Conservation (phyloP, 2,329 filamentous ascomycete species). For the Cladosporium colombiae region DNA sequence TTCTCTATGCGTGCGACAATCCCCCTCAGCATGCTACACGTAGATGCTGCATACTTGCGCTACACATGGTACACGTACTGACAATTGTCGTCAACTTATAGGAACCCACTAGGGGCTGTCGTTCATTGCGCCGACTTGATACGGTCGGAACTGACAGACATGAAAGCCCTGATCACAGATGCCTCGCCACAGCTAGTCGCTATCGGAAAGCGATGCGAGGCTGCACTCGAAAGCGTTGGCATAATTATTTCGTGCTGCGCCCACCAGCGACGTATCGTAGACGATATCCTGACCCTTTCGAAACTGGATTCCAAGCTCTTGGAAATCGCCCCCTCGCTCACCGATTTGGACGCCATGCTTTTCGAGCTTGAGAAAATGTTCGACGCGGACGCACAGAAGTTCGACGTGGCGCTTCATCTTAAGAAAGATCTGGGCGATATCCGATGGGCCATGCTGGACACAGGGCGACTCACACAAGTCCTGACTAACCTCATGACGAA, state of each 20-base stretch:
- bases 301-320: slow-evolving; percentile 48
- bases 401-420: slow-evolving; percentile 25
- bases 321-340: slow-evolving; percentile 29
- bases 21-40: neutral
- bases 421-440: slow-evolving; percentile 16
- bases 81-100: neutral
- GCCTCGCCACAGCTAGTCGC: slow-evolving; percentile 28
- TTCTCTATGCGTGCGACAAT: neutral
- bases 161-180: slow-evolving; percentile 19
- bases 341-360: slow-evolving; percentile 23
- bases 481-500: slow-evolving; percentile 36
- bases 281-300: slow-evolving; percentile 44
- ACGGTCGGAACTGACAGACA: slow-evolving; percentile 30
- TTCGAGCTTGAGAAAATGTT: slow-evolving; percentile 37
- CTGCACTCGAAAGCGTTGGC: slow-evolving; percentile 21
- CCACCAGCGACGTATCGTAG: slow-evolving; percentile 44
- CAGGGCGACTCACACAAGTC: slow-evolving; percentile 34
- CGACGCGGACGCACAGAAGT: slow-evolving; percentile 31
- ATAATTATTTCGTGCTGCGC: slow-evolving; percentile 47
- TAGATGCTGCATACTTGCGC: neutral
- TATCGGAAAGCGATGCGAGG: neutral
- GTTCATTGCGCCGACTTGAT: slow-evolving; percentile 49
- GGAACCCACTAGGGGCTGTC: slow-evolving; percentile 40
- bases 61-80: slow-evolving; percentile 22
- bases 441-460: slow-evolving; percentile 32